Percentiles rank a stretch among this genome's conserved stretches.
Evolutionary conservation across 129 eudicot genomes (phyloP).

Genomic region (Ambrosia artemisiifolia): DNA sequence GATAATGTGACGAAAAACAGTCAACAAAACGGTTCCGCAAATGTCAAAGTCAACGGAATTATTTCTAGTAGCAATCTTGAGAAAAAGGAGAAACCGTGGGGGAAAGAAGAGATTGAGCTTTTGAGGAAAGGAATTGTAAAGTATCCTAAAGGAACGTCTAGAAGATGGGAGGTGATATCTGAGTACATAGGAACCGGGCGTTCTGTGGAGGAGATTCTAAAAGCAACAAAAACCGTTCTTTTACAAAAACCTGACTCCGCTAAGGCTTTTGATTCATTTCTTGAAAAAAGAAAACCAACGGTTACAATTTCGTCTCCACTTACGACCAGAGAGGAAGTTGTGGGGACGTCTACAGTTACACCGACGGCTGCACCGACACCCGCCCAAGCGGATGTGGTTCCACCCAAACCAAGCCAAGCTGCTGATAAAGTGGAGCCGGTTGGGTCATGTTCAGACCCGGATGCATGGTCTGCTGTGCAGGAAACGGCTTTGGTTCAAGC

Average conservation of each 20-base stretch:
- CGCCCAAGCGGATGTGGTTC: not conserved
- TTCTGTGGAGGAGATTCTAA: constrained; percentile 88
- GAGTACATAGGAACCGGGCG: constrained; percentile 87
- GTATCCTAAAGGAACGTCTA: constrained; percentile 93
- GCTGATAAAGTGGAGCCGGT: constrained; percentile 23
- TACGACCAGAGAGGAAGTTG: constrained; percentile 73
- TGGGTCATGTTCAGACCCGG: constrained; percentile 57
- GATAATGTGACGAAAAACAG: constrained; percentile 31
- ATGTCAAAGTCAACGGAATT: constrained; percentile 34
- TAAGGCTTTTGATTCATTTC: constrained; percentile 96
- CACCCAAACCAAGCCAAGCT: constrained; percentile 19
- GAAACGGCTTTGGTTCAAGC: constrained; percentile 93
- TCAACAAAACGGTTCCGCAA: constrained; percentile 50
- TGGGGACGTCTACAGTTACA: constrained; percentile 24
- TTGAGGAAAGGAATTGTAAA: constrained; percentile 74
- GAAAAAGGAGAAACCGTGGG: constrained; percentile 86
- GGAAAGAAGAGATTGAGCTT: constrained; percentile 87
- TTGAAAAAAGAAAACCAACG: constrained; percentile 87
- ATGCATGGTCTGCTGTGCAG: constrained; percentile 81
- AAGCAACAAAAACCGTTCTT: constrained; percentile 91
- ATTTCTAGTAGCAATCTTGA: constrained; percentile 26
- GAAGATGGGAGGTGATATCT: constrained; percentile 95
- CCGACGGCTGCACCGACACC: not conserved
- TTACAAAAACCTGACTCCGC: constrained; percentile 91
- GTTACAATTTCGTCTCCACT: constrained; percentile 78